phyloP scores from a whole-genome alignment of 2,329 filamentous ascomycete genomes.

The Penicillium sumatraense region DNA sequence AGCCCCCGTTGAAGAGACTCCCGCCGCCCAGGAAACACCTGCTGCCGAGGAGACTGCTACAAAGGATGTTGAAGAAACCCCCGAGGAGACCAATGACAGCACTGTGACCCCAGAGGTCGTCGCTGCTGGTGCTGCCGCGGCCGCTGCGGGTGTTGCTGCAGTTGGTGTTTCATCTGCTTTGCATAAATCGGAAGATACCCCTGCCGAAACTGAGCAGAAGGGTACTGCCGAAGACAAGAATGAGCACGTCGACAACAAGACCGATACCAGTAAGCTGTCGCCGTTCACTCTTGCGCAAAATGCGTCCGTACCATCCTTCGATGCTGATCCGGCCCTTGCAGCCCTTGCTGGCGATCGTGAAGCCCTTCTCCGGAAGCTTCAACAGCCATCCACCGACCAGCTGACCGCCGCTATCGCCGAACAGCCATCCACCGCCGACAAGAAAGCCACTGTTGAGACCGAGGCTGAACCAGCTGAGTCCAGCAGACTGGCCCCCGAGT shows the following conservation, averaged over 20 bases:
- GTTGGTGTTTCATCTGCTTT: constrained; percentile 26
- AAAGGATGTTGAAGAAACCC: constrained; percentile 12
- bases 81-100: constrained; percentile 22
- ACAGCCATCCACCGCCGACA: constrained; percentile 78
- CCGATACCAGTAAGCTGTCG: constrained; percentile 24
- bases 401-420: constrained; percentile 71
- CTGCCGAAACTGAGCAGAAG: constrained; percentile 11
- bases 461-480: constrained; percentile 16
- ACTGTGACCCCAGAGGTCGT: constrained; percentile 29
- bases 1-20: neutral
- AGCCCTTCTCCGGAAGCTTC: constrained; percentile 36
- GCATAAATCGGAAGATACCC: constrained; percentile 20
- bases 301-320: constrained; percentile 34
- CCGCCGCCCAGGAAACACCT: constrained; percentile 12
- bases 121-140: constrained; percentile 32
- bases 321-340: constrained; percentile 37
- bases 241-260: constrained; percentile 5
- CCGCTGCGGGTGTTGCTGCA: constrained; percentile 30
- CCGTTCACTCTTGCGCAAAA: constrained; percentile 21
- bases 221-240: constrained; percentile 8
- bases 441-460: constrained; percentile 14
- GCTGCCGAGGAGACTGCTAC: constrained; percentile 10
- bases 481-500: constrained; percentile 12
- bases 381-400: constrained; percentile 36
- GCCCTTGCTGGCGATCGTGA: constrained; percentile 39